Evolutionary conservation across 2,329 filamentous ascomycete genomes (phyloP), one percentile per base, ranked within the genome.

Genomic region (Diaporthe sp.): DNA sequence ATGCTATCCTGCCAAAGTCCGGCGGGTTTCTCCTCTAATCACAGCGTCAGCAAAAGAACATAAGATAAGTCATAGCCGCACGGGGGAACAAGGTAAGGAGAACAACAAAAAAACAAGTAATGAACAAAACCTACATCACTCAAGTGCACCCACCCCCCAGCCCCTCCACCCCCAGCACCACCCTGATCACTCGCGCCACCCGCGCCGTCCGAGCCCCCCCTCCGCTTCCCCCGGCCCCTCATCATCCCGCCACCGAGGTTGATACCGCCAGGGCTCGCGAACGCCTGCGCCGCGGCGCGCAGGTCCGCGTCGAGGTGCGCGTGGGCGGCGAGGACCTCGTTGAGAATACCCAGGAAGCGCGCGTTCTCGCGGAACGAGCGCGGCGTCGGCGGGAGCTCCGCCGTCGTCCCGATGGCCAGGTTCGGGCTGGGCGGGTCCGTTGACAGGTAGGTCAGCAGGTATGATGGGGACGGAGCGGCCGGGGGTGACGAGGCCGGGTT

Each of bases 1-100:
- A 93, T 2, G 92, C 91, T 79, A 93, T 93, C 70, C 92, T 83
- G 22, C 92, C 92, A 85, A 88, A 93, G 78, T 92, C 91, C 0
- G 91, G 91, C 2, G 91, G 90, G 69, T 92, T 92, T 70, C 92
- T 84, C 70, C 84, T 79, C 79, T 81, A 7, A 10, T 42, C n/a
- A 12, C 47, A 27, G 13, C 17, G 32, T 68, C 13, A 50, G 42
- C 10, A 66, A 27, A 32, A 51, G 7, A 19, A 32, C 6, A 3
- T 3, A 27, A 51, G 37, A 22, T 17, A 71, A 22, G 4, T 10
- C 47, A 50, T 8, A 50, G 3, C 4, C 55, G n/a, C 6, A 30
- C 30, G 22, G 22, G 39, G 22, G n/a, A 17, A 27, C 15, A 6
- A 25, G 12, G 47, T 1, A 44, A 27, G 5, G 8, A 19, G 6